Evolutionary conservation across 129 eudicot species (phyloP).

Genomic region (Ambrosia artemisiifolia): DNA sequence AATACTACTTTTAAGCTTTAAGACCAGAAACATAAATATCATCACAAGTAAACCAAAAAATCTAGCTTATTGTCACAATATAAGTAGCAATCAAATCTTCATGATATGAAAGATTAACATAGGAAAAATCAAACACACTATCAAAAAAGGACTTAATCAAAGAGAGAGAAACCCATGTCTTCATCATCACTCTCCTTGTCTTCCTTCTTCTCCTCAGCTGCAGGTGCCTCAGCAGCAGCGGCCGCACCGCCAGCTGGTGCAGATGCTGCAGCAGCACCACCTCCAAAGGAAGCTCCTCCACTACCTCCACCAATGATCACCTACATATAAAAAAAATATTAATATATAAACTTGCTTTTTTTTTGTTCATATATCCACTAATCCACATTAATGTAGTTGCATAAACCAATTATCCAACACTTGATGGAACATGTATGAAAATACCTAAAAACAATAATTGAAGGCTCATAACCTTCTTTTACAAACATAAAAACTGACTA

Average conservation of each 20-base stretch:
- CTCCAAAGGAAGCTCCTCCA: constrained; percentile 53
- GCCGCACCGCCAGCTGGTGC: constrained; percentile 58
- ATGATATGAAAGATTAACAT: background rate
- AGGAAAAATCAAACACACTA: background rate
- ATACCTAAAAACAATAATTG: background rate
- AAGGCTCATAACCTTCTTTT: background rate
- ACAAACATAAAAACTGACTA: background rate
- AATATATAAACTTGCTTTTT: background rate
- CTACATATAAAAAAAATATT: constrained; percentile 2
- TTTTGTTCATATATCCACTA: background rate
- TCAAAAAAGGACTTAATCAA: constrained; percentile 43
- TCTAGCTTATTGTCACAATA: background rate
- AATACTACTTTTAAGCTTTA: background rate
- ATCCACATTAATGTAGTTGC: background rate
- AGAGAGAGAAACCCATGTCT: constrained; percentile 77
- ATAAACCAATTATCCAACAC: background rate
- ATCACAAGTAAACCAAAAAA: constrained; percentile 10
- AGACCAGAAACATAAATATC: constrained; percentile 8
- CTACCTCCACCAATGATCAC: constrained; percentile 82
- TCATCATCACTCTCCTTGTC: constrained; percentile 71
- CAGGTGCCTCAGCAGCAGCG: constrained; percentile 58
- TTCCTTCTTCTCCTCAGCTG: constrained; percentile 79
- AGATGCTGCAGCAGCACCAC: constrained; percentile 69
- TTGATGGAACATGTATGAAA: background rate
- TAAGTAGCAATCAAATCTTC: constrained; percentile 26